Percentiles rank a stretch among this genome's conserved stretches.
Conservation (phyloP, 306 rosid species). For the Nissolia schottii region DNA sequence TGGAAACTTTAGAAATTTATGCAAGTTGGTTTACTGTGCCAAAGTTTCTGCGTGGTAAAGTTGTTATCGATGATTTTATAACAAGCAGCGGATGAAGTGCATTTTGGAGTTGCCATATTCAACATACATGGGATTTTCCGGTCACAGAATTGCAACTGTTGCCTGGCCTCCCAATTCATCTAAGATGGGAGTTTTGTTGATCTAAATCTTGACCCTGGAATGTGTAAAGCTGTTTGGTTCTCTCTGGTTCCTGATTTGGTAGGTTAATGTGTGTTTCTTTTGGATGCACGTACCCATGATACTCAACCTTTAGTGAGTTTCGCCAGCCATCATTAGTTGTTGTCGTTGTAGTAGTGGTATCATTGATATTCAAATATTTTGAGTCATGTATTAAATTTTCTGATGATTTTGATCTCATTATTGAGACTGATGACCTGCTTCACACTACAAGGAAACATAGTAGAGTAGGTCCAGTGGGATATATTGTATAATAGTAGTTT, state of each 20-base stretch:
- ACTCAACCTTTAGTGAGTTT: neutral
- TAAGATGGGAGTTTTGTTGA: conserved; percentile 23
- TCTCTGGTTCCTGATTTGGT: neutral
- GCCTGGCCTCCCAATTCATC: neutral
- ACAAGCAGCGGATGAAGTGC: neutral
- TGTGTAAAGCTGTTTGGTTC: neutral
- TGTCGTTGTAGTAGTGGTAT: too few species aligned
- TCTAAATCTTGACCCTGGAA: conserved; percentile 25
- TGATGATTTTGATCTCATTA: neutral
- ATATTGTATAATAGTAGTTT: neutral
- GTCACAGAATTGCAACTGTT: neutral
- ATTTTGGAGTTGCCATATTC: neutral
- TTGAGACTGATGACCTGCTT: neutral
- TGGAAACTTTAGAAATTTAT: neutral
- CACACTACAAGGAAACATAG: neutral
- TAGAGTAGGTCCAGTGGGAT: neutral
- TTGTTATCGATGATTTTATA: neutral
- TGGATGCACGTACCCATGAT: neutral
- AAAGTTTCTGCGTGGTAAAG: neutral
- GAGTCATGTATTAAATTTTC: neutral
- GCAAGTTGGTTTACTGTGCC: neutral
- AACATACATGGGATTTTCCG: neutral
- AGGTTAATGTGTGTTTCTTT: neutral
- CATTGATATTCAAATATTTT: neutral
- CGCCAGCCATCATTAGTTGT: conserved; percentile 13